A percentile compares a stretch with the other conserved stretches of the same genome.
Conservation (phyloP, 768 basidiomycete genomes). For the Solioccasus polychromus region DNA sequence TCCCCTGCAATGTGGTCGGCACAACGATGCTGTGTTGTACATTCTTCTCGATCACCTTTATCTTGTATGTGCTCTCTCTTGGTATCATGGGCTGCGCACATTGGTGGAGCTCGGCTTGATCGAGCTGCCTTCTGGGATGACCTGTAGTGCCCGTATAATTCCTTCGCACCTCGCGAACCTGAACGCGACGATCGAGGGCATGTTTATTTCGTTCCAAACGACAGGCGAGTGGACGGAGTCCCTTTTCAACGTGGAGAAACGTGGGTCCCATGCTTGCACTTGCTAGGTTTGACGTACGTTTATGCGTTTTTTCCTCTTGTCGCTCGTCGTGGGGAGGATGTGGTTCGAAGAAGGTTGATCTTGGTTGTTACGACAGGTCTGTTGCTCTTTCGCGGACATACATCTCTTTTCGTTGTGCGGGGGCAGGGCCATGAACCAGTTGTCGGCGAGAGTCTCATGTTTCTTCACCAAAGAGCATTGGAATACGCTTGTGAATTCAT, state of each 20-base stretch:
- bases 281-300: conserved; percentile 42
- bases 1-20: conserved; percentile 40
- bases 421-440: conserved; percentile 10
- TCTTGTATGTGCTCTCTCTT: conserved; percentile 35
- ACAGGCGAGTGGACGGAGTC: no score
- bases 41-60: conserved; percentile 39
- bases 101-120: conserved; percentile 50
- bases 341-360: no score
- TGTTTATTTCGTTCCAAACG: conserved; percentile 50
- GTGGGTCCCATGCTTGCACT: no score
- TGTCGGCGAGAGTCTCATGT: neutral
- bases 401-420: conserved; percentile 32
- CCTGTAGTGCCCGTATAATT: conserved; percentile 52
- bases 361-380: conserved; percentile 23
- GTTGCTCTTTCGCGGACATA: conserved; percentile 28
- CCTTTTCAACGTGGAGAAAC: no score
- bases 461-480: neutral
- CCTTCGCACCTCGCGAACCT: conserved; percentile 47
- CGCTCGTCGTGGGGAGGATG: no score
- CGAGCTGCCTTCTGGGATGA: conserved; percentile 50
- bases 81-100: conserved; percentile 37
- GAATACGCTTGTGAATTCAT: no score
- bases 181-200: conserved; percentile 49
- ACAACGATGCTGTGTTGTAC: conserved; percentile 39
- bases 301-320: no score